Conservation (phyloP, 2,329 filamentous ascomycete species). For the Ustulina deusta region DNA sequence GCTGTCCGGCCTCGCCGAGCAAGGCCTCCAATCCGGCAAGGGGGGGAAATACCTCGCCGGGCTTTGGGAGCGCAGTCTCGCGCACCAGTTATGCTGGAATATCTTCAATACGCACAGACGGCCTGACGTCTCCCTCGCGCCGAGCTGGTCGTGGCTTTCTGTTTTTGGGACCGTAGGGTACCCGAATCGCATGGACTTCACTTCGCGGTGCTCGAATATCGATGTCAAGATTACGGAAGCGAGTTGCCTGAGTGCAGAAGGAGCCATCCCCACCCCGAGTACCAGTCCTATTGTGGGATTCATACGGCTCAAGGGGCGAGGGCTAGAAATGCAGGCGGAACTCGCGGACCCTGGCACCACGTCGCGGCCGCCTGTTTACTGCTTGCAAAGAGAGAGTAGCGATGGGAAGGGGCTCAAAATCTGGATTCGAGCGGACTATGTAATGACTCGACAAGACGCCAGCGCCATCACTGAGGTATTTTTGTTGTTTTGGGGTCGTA, state of each 20-base stretch:
- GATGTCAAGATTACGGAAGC: slow-evolving; percentile 30
- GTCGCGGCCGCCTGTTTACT: slow-evolving; percentile 12
- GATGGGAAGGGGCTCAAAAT: neutral
- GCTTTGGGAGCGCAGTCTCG: slow-evolving; percentile 29
- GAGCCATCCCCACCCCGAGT: neutral
- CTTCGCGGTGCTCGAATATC: slow-evolving; percentile 3
- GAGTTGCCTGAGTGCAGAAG: slow-evolving; percentile 7
- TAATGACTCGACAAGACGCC: slow-evolving; percentile 22
- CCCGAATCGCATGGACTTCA: slow-evolving; percentile 32
- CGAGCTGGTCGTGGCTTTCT: slow-evolving; percentile 38
- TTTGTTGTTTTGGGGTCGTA: slow-evolving; percentile 26
- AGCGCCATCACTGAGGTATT: slow-evolving; percentile 4
- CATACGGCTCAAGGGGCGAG: slow-evolving; percentile 24
- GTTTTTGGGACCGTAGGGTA: slow-evolving; percentile 24
- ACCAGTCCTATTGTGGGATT: slow-evolving; percentile 18
- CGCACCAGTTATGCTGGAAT: slow-evolving; percentile 33
- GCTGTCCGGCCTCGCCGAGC: slow-evolving; percentile 34
- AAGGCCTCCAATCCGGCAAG: slow-evolving; percentile 18
- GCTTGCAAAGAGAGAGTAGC: neutral
- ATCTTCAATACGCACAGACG: slow-evolving; percentile 10
- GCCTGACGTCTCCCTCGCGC: slow-evolving; percentile 21
- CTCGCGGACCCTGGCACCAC: neutral
- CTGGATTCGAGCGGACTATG: slow-evolving; percentile 15
- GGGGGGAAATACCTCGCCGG: slow-evolving; percentile 34
- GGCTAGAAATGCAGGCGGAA: neutral